phyloP scores from a whole-genome alignment of 169 alveolate species.

The Toxoplasma gondii region DNA sequence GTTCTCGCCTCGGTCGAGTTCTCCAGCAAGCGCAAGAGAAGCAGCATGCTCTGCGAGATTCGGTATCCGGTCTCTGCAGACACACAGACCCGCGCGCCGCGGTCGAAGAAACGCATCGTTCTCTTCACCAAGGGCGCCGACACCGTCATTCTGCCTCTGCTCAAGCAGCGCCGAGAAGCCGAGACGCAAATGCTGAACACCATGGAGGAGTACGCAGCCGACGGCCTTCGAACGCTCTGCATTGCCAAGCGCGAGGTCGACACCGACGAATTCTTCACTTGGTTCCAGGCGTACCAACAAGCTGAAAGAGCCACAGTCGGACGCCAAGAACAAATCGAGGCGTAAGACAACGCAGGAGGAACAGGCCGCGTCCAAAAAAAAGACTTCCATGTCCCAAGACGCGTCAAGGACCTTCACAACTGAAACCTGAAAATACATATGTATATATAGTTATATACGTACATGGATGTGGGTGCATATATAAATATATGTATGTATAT shows the following conservation, averaged over 20 bases:
- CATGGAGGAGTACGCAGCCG: conserved; percentile 83
- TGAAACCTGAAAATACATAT: neutral
- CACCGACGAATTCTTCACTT: conserved; percentile 76
- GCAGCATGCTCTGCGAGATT: conserved; percentile 34
- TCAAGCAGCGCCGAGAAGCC: conserved; percentile 69
- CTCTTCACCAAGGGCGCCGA: conserved; percentile 93
- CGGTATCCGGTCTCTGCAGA: neutral
- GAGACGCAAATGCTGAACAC: conserved; percentile 69
- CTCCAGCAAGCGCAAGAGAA: conserved; percentile 22
- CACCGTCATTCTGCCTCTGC: conserved; percentile 85
- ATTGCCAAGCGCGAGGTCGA: conserved; percentile 90
- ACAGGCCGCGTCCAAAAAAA: neutral
- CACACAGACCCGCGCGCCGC: neutral
- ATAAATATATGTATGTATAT: neutral
- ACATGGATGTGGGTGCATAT: neutral
- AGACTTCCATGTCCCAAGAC: neutral
- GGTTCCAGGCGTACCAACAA: conserved; percentile 71
- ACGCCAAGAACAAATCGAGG: conserved; percentile 14
- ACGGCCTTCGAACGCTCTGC: conserved; percentile 90
- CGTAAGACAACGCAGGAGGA: neutral
- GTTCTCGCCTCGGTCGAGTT: conserved; percentile 29
- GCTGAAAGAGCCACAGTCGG: conserved; percentile 31
- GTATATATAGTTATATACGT: neutral
- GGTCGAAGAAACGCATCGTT: neutral
- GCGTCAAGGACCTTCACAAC: neutral